Evolutionary conservation across 768 basidiomycete genomes (phyloP).

Genomic region (Panellus pusillus): DNA sequence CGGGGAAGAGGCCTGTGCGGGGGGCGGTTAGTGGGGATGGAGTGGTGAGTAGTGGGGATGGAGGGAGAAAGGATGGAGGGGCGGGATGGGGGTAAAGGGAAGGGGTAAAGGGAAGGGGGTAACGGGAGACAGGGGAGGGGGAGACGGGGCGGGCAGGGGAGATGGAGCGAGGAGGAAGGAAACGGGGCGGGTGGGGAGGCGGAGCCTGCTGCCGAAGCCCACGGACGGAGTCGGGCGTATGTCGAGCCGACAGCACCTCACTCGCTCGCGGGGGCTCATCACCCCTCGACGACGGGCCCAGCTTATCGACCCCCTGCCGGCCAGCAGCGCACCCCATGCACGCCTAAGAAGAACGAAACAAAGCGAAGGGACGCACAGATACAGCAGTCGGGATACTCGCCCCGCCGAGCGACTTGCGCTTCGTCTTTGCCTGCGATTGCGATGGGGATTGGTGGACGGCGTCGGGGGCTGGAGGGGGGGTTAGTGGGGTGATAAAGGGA

Average conservation of each 20-base stretch:
- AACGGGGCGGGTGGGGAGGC: too few species aligned
- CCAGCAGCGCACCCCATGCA: too few species aligned
- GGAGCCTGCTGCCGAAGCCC: too few species aligned
- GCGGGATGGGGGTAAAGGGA: constrained; percentile 8
- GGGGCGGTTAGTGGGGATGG: background rate
- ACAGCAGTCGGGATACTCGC: constrained; percentile 79
- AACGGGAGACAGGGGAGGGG: too few species aligned
- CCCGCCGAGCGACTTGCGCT: constrained; percentile 21
- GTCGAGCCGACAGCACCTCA: too few species aligned
- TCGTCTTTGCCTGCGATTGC: constrained; percentile 7
- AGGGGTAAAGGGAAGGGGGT: background rate
- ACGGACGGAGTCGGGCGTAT: too few species aligned
- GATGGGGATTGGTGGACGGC: background rate
- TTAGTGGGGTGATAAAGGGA: too few species aligned
- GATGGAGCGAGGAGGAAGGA: too few species aligned
- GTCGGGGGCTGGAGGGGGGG: background rate
- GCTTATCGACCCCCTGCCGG: too few species aligned
- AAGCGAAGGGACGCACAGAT: constrained; percentile 70
- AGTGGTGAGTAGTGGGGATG: background rate
- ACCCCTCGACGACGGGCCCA: too few species aligned
- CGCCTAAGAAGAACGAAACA: background rate
- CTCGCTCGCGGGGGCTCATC: too few species aligned
- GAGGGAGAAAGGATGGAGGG: constrained; percentile 1
- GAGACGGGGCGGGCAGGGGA: background rate
- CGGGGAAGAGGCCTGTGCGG: constrained; percentile 62